Evolutionary conservation across 2,329 filamentous ascomycete genomes (phyloP), one percentile per base, ranked within the genome.

Genomic region (Botrytis pseudocinerea): DNA sequence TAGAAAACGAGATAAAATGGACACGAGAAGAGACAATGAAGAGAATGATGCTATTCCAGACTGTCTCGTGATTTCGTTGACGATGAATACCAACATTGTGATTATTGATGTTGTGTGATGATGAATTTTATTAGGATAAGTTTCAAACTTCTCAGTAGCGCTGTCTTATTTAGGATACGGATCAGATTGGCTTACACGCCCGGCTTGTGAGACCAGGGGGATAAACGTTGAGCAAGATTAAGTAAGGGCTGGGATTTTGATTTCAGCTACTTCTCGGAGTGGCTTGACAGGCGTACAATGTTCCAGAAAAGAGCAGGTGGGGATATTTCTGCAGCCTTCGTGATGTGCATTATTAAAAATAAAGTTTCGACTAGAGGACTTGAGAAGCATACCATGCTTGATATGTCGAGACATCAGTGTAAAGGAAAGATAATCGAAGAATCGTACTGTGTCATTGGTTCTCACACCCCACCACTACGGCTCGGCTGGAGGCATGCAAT

Each of bases 291-390:
- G 25, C 16, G 48, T 66, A 66, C 46, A 66, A 54, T 54, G 46
- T 66, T 66, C 64, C 64, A 66, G 35, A 68, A 68, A 28, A 68
- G 16, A 57, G 46, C n/a, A 42, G 65, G 65, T 25, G 48, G 65
- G 65, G 35, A 20, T 14, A 32, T 68, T 42, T 57, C 48, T 68
- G 48, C 48, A 68, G 65, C 65, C 25, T 57, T 42, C 12, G 40
- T 40, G 46, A 42, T 63, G 25, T 62, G 38, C 38, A 62, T 62
- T 42, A 57, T 57, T 57, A 28, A 5, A 28, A 20, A 40, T 42
- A 35, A 68, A 57, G 25, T 40, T 32, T 57, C n/a, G 64, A 40
- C 14, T 28, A 54, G 46, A 54, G 32, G n/a, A 28, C 32, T 25
- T 54, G 14, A 57, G 32, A n/a, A 66, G 46, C 18, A 51, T 66